Evolutionary conservation across 1,284 basidiomycete genomes (phyloP).

Genomic region (Melampsora larici-populina): DNA sequence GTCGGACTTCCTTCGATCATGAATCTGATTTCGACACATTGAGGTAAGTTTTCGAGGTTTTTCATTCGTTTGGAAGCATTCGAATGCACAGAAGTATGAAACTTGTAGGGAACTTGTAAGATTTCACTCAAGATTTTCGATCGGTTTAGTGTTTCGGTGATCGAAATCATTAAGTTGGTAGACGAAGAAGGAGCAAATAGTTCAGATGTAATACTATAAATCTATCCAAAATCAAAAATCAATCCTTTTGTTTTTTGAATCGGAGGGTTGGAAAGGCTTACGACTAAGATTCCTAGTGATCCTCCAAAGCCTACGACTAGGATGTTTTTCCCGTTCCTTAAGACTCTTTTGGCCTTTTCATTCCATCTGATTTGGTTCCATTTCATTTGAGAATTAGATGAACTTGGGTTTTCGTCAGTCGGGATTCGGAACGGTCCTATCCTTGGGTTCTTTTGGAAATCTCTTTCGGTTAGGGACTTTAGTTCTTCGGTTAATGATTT

Average conservation of each 20-base stretch:
- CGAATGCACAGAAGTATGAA: slow-evolving; percentile 10
- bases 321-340: slow-evolving; percentile 7
- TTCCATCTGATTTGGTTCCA: slow-evolving; percentile 23
- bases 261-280: no score
- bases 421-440: slow-evolving; percentile 27
- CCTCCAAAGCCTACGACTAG: slow-evolving; percentile 23
- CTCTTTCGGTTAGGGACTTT: slow-evolving; percentile 12
- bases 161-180: slow-evolving; percentile 30
- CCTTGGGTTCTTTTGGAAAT: slow-evolving; percentile 10
- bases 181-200: slow-evolving; percentile 31
- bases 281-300: slow-evolving; percentile 23
- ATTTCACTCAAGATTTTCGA: slow-evolving; percentile 8
- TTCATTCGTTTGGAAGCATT: background rate
- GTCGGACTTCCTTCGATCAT: slow-evolving; percentile 11
- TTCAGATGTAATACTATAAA: slow-evolving; percentile 40
- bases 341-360: background rate
- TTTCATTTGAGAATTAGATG: background rate
- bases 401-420: background rate
- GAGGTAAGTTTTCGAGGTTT: background rate
- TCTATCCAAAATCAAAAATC: background rate
- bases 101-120: slow-evolving; percentile 6
- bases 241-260: no score
- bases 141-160: background rate
- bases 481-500: slow-evolving; percentile 28
- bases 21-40: slow-evolving; percentile 17